phyloP scores from a whole-genome alignment of 2,329 filamentous ascomycete species.

The Fusarium temperatum region DNA sequence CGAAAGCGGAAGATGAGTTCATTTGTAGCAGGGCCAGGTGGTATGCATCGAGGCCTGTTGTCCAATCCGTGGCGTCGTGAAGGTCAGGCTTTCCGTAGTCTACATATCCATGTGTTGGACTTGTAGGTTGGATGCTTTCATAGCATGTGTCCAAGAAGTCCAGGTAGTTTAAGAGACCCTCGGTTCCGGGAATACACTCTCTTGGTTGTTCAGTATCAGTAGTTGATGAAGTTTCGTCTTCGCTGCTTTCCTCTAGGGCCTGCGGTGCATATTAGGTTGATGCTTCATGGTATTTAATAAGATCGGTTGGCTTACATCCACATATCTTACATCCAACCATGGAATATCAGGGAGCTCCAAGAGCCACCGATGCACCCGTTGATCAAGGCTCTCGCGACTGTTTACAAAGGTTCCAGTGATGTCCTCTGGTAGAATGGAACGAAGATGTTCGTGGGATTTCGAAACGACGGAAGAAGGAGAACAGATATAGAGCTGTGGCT shows the following conservation, averaged over 20 bases:
- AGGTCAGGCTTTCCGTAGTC: background rate
- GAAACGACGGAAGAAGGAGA: fast-evolving
- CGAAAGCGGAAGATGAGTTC: background rate
- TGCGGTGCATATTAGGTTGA: background rate
- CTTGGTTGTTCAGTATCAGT: background rate
- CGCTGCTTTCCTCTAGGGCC: background rate
- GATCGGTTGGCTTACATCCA: background rate
- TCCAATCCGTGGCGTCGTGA: fast-evolving
- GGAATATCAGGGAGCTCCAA: background rate
- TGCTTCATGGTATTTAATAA: fast-evolving
- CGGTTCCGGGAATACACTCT: background rate
- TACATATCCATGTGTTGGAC: background rate
- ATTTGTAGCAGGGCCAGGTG: background rate
- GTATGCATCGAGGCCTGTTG: background rate
- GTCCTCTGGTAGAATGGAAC: no score
- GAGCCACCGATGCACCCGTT: background rate
- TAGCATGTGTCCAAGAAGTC: background rate
- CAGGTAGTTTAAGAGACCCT: background rate
- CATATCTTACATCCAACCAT: background rate
- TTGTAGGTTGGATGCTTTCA: background rate
- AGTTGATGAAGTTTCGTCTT: background rate
- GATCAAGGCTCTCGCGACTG: fast-evolving
- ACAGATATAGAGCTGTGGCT: background rate
- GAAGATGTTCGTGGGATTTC: fast-evolving
- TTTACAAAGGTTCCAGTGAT: background rate